Base-by-base conservation (phyloP, 805 yeast genomes). In the Saccharomycopsis sp. region DNA sequence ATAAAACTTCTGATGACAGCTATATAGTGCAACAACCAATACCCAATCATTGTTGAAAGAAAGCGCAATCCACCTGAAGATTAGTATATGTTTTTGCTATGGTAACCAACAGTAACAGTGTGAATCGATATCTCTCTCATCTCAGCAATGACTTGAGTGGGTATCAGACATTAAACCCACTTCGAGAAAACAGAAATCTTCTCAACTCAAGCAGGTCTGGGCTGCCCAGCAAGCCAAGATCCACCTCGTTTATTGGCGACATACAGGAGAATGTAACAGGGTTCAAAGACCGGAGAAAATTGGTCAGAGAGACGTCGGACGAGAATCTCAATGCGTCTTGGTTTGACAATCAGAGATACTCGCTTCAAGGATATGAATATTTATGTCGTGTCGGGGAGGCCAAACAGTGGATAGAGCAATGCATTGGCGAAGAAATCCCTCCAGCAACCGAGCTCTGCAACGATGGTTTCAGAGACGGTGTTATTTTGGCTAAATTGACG, bases 301-400 rank as follows among this genome's bases (percentile, higher is more conserved):
- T 60, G 4, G 54, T 55, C 12, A 59, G 46, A 20, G 44, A 53
- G n/a, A 51, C 29, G 20, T 23, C 50, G 7, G 56, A 57, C 24
- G 61, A 55, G 23, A 54, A 57, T 34, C 24, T 57, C 47, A 55
- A 55, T 40, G 23, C 51, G 14, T 41, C 53, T 7, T 57, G 58
- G 61, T 51, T 54, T 48, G 62, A 60, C 34, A 54, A 57, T 24
- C 56, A 60, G 37, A 52, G 61, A 41, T 47, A 54, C 9, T 51
- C 58, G 16, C 24, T 60, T 7, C 60, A 79, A 61, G 84, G 84
- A 3, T 88, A 89, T 67, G 94, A 88, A 68, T 89, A 89, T 65
- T 73, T 89, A 50, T 89, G 96, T 69, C 81, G 92, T 60, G 83
- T 89, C 9, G 82, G 80, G 41, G 94, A 89, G 66, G 89, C 91